phyloP scores from a whole-genome alignment of 1,284 basidiomycete species.

The Pseudozyma thailandica region DNA sequence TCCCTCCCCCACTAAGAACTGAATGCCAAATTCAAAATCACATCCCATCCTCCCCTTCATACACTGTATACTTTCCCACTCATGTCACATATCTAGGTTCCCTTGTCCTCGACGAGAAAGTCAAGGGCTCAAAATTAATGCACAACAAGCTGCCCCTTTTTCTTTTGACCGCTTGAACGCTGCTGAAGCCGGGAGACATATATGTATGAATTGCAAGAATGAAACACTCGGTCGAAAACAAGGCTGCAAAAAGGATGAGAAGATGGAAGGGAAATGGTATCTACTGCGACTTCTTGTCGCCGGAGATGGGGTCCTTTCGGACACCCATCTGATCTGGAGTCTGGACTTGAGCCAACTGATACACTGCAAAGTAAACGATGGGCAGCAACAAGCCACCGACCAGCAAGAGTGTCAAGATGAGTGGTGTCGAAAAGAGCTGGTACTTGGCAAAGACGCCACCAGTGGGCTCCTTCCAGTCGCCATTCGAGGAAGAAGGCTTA shows the following conservation, averaged over 20 bases:
- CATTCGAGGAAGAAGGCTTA: constrained; percentile 16
- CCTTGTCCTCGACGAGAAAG: too few species aligned
- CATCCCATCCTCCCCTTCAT: too few species aligned
- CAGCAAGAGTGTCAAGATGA: constrained; percentile 35
- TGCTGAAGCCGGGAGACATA: neutral
- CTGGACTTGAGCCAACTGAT: constrained; percentile 48
- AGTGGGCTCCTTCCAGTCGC: constrained; percentile 43
- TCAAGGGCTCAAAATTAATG: neutral
- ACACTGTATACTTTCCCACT: neutral
- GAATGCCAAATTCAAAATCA: neutral
- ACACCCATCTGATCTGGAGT: constrained; percentile 53
- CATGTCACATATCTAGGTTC: too few species aligned
- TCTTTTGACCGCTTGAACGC: neutral
- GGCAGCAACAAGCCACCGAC: constrained; percentile 42
- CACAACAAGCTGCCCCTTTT: too few species aligned
- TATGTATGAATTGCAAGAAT: constrained; percentile 2
- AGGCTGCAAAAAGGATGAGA: neutral
- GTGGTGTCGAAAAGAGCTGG: constrained; percentile 52
- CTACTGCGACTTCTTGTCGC: constrained; percentile 51
- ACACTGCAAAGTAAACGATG: constrained; percentile 45
- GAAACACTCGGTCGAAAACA: neutral
- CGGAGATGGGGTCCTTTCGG: constrained; percentile 46
- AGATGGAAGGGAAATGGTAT: constrained; percentile 11
- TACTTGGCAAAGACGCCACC: constrained; percentile 48
- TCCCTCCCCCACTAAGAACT: neutral